Percentiles rank a stretch among this genome's conserved stretches.
Evolutionary conservation across 2,329 filamentous ascomycete species (phyloP).

Genomic region (Plenodomus tracheiphilus): DNA sequence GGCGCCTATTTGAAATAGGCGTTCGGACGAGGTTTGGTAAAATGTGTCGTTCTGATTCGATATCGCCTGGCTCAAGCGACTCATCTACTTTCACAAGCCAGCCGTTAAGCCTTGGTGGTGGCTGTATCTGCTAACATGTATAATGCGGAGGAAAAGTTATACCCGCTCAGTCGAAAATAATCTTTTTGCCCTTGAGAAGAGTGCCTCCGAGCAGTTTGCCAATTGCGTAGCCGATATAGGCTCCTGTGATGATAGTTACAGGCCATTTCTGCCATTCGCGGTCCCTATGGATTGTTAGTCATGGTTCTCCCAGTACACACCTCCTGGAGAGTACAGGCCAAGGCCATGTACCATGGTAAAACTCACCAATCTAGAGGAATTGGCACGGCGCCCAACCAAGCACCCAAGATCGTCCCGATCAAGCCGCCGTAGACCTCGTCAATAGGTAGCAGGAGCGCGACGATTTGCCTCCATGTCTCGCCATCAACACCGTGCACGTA

Average conservation of each 20-base stretch:
- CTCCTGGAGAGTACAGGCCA: not conserved
- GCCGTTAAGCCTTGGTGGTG: not conserved
- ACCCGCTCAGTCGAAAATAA: constrained; percentile 46
- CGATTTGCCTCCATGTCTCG: constrained; percentile 68
- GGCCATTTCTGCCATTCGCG: constrained; percentile 99
- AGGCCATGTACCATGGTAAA: not conserved
- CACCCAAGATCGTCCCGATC: constrained; percentile 76
- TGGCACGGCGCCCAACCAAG: constrained; percentile 91
- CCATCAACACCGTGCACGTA: constrained; percentile 82
- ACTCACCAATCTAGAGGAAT: constrained; percentile 89
- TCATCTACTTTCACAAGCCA: not conserved
- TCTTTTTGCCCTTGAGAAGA: constrained; percentile 50
- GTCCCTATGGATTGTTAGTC: constrained; percentile 59
- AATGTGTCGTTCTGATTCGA: not conserved
- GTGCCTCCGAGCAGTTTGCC: constrained; percentile 66
- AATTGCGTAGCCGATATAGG: constrained; percentile 75
- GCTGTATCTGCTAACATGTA: not conserved
- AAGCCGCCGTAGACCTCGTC: constrained; percentile 85
- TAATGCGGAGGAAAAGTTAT: not conserved
- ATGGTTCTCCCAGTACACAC: not conserved
- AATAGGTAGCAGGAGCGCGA: constrained; percentile 70
- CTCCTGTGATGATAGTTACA: constrained; percentile 82
- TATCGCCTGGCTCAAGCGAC: not conserved
- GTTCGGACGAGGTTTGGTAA: not conserved
- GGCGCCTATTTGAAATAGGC: not conserved